Evolutionary conservation across 257 asterid genomes (phyloP), one percentile per base, ranked within the genome.

Genomic region (Przewalskia tangutica): DNA sequence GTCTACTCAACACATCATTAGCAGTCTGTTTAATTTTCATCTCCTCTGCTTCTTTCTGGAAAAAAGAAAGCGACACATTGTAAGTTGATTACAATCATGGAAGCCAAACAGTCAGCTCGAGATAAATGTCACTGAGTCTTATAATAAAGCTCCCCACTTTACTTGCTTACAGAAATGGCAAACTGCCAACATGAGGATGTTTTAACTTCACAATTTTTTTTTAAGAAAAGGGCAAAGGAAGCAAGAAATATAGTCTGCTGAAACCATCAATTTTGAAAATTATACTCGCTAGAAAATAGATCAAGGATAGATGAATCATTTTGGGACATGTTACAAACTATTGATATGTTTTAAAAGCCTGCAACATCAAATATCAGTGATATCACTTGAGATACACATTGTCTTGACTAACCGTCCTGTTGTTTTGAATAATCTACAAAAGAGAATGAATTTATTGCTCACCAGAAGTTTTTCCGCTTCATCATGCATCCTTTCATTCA

Each of bases 391-490:
- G 46, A 71, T 6, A 46, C 79, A 23, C 60, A 23, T 48, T 60
- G 23, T 5, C 60, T 73, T 73, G 59, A 73, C 12, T 6, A 46
- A 73, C 20, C 13, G 42, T 48, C 59, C 13, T 48, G 44, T 7
- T 48, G 3, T 46, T 73, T 48, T 48, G 42, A 48, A 12, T 12
- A 23, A 48, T 13, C 14, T 23, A 23, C 44, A 48, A 13, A 23
- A 48, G 42, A 48, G 60, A 48, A 36, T 48, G 60, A 62, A 32
- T 32, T 83, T 60, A 54, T 53, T 44, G 40, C 92, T 27, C 89
- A 95, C 99, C 97, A 92, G 60, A 77, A 95, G 88, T 81, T 89
- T 92, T 60, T 92, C 97, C 5, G 99, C 97, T 86, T 94, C 99
- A 44, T 90, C 97, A 38, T 91, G 97, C 86, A 90, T 93, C 88